Base-by-base conservation (phyloP, 1,284 basidiomycete species). In the Papiliotrema laurentii region DNA sequence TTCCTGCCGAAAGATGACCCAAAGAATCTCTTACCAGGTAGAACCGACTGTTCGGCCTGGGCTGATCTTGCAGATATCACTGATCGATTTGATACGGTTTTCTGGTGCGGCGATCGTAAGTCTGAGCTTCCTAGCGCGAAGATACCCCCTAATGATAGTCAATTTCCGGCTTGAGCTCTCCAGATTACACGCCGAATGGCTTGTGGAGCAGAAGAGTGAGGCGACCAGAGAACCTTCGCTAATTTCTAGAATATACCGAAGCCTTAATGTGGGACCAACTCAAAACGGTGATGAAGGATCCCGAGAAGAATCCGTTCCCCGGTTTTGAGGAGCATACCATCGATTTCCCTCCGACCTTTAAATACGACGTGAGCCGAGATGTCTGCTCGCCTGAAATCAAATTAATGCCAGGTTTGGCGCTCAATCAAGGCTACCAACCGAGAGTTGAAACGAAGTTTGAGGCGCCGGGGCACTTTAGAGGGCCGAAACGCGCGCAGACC, bases 221-320 rank as follows among this genome's bases (percentile, higher is more conserved):
- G 40, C 39, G 1, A 43, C 47, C 1, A 2, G 21, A 13, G 14
- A 22, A n/a, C 19, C 27, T 10, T 28, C 19, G 43, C 44, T 57
- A 31, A 53, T 16, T 37, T 19, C 9, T 38, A 64, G 69, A 77
- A 39, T 75, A 72, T 50, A 50, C 58, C 11, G 69, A 74, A 44
- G 78, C 78, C 0, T 62, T 80, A 13, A 74, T 71, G 43, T 81
- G 79, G 61, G 79, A 81, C 57, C 79, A 81, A 55, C 68, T 81
- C 11, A 61, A 68, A 7, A 68, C 66, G 27, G 72, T 75, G 14
- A 75, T 81, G 72, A 60, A 59, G 5, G 64, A 68, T 22, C 54
- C 60, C 11, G 45, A 49, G 14, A 50, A 49, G 2, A 72, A 68
- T 34, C 70, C 70, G 1, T 61, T 72, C 19, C 62, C 62, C 4